Evolutionary conservation across 805 yeast species (phyloP), one percentile per base, ranked within the genome.

Genomic region (Candida gorgasii): DNA sequence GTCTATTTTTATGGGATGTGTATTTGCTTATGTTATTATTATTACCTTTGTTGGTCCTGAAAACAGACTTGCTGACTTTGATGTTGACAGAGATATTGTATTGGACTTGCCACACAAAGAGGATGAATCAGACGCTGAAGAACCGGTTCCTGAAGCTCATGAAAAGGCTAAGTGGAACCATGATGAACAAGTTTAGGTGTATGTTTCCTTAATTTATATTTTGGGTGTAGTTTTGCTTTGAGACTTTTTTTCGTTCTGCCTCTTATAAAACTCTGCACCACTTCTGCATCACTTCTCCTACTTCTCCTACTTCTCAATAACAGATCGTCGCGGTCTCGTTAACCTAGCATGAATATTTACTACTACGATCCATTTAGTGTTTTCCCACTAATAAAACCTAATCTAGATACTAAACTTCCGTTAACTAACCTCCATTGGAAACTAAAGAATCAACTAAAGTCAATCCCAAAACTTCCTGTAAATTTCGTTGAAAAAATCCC

Each of bases 361-460:
- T 86, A 77, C 58, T 85, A 82, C 55, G 95, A 88, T 50, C 96
- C 96, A 1, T 84, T 83, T 54, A 72, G 76, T 19, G 74, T 82
- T 1, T 79, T 70, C 51, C 69, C 75, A 2, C 55, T 62, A 31
- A 57, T 85, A 13, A 53, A 67, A 45, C 53, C 60, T 2, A 75
- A 72, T 8, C 57, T 86, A 13, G 62, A 59, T 15, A 40, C 70
- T 9, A 70, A 72, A 39, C 65, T 83, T 2, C 83, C 81, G 2
- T 65, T 87, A 20, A 74, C 81, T 2, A 82, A 83, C 39, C 65
- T 88, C 19, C 89, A 85, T 54, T 86, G 95, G 93, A 76, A 74
- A 49, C 54, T 42, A 60, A 66, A 39, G 59, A 72, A 13, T 61
- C 69, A 26, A 1, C 58, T 84, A 27, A 73, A 86, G 43, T 79